A percentile compares a stretch with the other conserved stretches of the same genome.
Evolutionary conservation across 345 rosid genomes (phyloP).

Genomic region (Lepidium africanum): DNA sequence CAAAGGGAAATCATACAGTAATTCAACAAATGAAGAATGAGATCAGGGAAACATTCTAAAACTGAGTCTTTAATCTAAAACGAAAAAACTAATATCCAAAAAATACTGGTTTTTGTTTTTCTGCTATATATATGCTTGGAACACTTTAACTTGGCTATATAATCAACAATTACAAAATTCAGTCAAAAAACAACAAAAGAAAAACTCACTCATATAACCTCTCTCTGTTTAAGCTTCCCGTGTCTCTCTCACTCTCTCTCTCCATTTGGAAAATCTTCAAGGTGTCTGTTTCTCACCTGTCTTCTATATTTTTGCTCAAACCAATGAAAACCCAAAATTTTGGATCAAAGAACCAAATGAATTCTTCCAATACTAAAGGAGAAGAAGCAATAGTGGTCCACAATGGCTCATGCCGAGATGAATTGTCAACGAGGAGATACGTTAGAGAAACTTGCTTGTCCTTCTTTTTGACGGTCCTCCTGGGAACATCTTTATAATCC

Average conservation of each 20-base stretch:
- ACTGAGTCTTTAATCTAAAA: background rate
- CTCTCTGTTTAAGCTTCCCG: background rate
- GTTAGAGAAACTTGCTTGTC: conserved; percentile 80
- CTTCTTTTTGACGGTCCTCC: conserved; percentile 86
- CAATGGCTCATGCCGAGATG: conserved; percentile 13
- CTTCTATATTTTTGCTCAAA: conserved; percentile 12
- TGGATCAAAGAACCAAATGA: conserved; percentile 6
- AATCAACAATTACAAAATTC: conserved; percentile 24
- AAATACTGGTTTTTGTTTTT: background rate
- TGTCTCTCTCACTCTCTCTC: background rate
- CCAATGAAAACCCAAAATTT: conserved; percentile 21
- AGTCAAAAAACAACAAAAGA: conserved; percentile 2
- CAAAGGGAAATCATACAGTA: no score
- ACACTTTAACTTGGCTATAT: background rate
- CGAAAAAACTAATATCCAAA: background rate
- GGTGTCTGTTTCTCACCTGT: background rate
- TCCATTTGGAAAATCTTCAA: conserved; percentile 11
- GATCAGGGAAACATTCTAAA: no score
- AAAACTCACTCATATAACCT: conserved; percentile 2
- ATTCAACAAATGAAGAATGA: no score
- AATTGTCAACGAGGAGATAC: conserved; percentile 2
- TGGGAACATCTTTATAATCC: conserved; percentile 98
- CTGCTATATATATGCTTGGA: background rate
- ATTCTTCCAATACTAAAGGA: conserved; percentile 8
- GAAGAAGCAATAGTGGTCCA: background rate